A percentile compares a stretch with the other conserved stretches of the same genome.
Evolutionary conservation across 108 stramenopile species (phyloP).

Genomic region (Stephanodiscus triporus): DNA sequence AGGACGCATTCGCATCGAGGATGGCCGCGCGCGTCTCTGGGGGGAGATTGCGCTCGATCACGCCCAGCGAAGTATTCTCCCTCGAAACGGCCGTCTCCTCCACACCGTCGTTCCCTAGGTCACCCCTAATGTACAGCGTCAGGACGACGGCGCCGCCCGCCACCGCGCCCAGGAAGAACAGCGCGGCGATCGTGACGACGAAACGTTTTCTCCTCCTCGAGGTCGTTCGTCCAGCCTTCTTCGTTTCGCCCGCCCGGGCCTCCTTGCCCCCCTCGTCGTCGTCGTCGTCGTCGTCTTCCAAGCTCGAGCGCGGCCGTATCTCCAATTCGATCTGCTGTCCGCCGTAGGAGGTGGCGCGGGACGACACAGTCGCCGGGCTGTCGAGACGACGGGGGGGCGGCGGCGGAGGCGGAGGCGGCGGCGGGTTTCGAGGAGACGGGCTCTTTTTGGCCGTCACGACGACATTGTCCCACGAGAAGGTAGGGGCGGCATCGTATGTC

Average conservation of each 20-base stretch:
- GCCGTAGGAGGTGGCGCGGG: background rate
- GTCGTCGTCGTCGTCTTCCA: background rate
- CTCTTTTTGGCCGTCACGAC: background rate
- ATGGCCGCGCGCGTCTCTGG: slow-evolving; percentile 19
- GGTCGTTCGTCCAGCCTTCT: background rate
- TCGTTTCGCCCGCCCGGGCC: background rate
- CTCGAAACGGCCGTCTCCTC: background rate
- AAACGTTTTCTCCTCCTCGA: background rate
- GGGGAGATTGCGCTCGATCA: slow-evolving; percentile 21
- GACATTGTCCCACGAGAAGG: too few species aligned
- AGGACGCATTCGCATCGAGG: slow-evolving; percentile 3
- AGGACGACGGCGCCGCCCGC: background rate
- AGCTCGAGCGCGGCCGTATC: background rate
- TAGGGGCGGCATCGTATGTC: too few species aligned
- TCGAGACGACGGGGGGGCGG: background rate
- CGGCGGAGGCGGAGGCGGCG: background rate
- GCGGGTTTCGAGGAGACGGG: background rate
- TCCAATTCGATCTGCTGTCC: slow-evolving; percentile 15
- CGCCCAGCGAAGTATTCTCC: slow-evolving; percentile 12
- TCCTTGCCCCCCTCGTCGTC: background rate
- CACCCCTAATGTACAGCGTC: background rate
- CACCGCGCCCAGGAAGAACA: background rate
- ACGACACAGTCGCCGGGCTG: background rate
- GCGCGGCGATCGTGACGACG: background rate
- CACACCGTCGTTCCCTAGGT: background rate